Evolutionary conservation across 495 filamentous ascomycete species (phyloP), one percentile per base, ranked within the genome.

Genomic region (Hypoxylon intermedium): DNA sequence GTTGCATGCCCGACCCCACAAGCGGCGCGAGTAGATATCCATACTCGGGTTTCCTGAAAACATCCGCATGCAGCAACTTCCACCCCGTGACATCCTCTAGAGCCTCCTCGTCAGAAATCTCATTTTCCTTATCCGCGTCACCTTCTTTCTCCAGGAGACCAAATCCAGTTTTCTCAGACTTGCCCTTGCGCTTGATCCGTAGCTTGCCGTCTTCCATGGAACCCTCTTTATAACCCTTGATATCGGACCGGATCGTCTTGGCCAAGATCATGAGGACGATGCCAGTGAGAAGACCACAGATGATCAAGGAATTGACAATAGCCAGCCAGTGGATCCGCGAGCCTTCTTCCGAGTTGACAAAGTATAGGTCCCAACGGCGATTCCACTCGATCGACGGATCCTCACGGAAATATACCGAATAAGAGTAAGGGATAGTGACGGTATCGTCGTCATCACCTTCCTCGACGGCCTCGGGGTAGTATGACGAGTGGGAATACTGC

Each of bases 31-130:
- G 84, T 1, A 96, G 79, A 21, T 86, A 83, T 36, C 90, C 90
- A 70, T 88, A 84, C 9, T 81, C 70, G 3, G 93, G 93, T 16
- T 87, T 74, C 16, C 92, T 84, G 77, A 97, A 97, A n/a, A 96
- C 90, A 72, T 97, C 93, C 12, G 86, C 91, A 67, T 97, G 93
- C n/a, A 96, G 80, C 16, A 96, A 79, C 69, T 97, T 97, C 93
- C 93, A 97, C 33, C 93, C 93, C 15, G 90, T 91, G 28, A 89
- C 81, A 61, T 97, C 93, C 62, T 97, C 93, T 2, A 91, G 70
- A 4, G 78, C 72, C 59, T 96, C 92, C 1, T 92, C 93, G 51
- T 93, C 91, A 11, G 85, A 83, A 6, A 81, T 64, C 37, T 92
- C 89, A 18, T 45, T 49, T 12, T 60, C 59, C 2, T 75, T 83